A percentile compares a stretch with the other conserved stretches of the same genome.
Evolutionary conservation across 148 eudicot species (phyloP).

Genomic region (Bassia scoparia): DNA sequence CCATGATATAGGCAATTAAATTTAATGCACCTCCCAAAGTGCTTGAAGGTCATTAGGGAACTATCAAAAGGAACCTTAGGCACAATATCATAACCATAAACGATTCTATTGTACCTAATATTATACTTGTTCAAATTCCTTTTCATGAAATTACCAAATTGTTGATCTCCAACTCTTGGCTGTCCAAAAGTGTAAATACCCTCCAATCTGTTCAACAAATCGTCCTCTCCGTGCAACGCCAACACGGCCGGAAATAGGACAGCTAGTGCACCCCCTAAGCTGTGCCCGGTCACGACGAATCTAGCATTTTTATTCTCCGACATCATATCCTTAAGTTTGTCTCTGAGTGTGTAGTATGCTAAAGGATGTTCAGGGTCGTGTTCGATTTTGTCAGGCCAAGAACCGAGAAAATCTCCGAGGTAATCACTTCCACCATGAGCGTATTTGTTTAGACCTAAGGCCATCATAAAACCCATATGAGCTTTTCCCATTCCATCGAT

Average conservation of each 20-base stretch:
- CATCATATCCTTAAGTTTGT: slow-evolving; percentile 33
- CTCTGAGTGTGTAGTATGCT: slow-evolving; percentile 55
- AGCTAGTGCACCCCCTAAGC: slow-evolving; percentile 80
- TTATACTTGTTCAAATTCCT: slow-evolving; percentile 23
- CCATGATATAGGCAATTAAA: slow-evolving; percentile 57
- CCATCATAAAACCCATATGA: slow-evolving; percentile 68
- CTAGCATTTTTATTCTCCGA: slow-evolving; percentile 25
- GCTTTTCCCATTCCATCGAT: slow-evolving; percentile 45
- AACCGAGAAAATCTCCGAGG: slow-evolving; percentile 26
- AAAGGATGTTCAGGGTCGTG: slow-evolving; percentile 16
- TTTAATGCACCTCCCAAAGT: slow-evolving; percentile 64
- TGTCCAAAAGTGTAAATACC: slow-evolving; percentile 76
- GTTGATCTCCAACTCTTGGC: slow-evolving; percentile 69
- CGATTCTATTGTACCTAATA: slow-evolving; percentile 53
- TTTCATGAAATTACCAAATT: slow-evolving; percentile 47
- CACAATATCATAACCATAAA: slow-evolving; percentile 65
- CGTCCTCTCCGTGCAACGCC: slow-evolving; percentile 43
- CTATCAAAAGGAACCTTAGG: slow-evolving; percentile 60
- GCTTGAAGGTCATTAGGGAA: slow-evolving; percentile 46
- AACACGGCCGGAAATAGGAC: slow-evolving; percentile 57
- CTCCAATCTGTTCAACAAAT: slow-evolving; percentile 38
- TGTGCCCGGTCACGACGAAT: slow-evolving; percentile 57
- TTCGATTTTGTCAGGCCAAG: slow-evolving; percentile 27
- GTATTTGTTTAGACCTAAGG: slow-evolving; percentile 54
- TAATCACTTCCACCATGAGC: slow-evolving; percentile 14